phyloP scores from a whole-genome alignment of 305 asterid genomes.

The Salvia sclarea region DNA sequence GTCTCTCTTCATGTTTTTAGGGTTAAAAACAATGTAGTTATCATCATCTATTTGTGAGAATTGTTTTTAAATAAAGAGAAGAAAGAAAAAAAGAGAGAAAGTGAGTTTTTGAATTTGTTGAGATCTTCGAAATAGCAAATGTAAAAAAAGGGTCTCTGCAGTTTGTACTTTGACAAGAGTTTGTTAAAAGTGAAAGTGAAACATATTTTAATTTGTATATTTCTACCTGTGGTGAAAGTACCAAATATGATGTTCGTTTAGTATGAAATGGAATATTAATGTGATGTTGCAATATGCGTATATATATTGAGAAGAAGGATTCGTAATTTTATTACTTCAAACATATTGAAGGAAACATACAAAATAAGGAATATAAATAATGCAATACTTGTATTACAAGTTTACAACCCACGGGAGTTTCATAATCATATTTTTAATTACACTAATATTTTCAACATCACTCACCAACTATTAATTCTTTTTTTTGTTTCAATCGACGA shows the following conservation, averaged over 20 bases:
- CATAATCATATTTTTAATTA: no score
- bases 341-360: no score
- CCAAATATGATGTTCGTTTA: not conserved
- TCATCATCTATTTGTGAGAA: conserved; percentile 30
- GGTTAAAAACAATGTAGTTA: conserved; percentile 29
- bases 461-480: not conserved
- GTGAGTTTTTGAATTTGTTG: conserved; percentile 34
- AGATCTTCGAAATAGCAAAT: conserved; percentile 41
- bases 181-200: not conserved
- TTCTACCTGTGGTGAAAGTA: not conserved
- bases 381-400: no score
- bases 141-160: conserved; percentile 41
- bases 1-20: conserved; percentile 33
- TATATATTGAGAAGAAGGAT: no score
- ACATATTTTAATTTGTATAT: not conserved
- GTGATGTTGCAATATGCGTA: no score
- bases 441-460: not conserved
- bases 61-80: conserved; percentile 14
- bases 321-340: no score
- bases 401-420: no score
- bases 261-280: no score
- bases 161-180: conserved; percentile 23
- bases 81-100: not conserved
- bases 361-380: no score
- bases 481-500: no score